These are phyloP conservation scores for Aphanomyces cochlioides DNA, from an alignment of 352 stramenopile genomes.

Conservation along the genomic window DNA sequence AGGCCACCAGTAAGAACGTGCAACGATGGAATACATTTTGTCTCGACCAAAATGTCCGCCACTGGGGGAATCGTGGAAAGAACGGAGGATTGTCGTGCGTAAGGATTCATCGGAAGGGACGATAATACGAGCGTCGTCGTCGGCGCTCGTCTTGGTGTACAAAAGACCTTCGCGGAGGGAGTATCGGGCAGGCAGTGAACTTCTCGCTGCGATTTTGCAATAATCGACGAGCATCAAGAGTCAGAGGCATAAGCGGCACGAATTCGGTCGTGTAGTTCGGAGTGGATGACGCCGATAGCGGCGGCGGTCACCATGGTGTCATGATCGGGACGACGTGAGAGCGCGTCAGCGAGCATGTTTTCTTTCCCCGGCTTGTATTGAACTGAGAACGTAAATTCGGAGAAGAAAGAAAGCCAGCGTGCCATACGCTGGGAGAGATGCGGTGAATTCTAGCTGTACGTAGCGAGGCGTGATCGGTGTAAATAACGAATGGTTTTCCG, in stretches of 20 bases:
- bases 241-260: not conserved
- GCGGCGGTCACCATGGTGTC: not conserved
- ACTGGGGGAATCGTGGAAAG: no score
- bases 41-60: no score
- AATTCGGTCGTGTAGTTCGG: not conserved
- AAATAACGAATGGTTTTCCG: not conserved
- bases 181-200: no score
- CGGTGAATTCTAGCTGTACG: slow-evolving; percentile 21
- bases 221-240: not conserved
- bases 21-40: no score
- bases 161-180: no score
- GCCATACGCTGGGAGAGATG: slow-evolving; percentile 33
- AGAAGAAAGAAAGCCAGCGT: slow-evolving; percentile 36
- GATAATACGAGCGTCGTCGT: no score
- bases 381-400: slow-evolving; percentile 34
- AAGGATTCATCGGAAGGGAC: no score
- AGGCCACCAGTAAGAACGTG: no score
- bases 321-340: slow-evolving; percentile 23
- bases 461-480: slow-evolving; percentile 33
- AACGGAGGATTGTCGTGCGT: no score
- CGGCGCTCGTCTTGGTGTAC: no score
- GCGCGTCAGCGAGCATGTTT: slow-evolving; percentile 35
- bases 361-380: slow-evolving; percentile 32
- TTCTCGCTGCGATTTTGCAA: no score
- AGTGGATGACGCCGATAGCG: not conserved